These are phyloP conservation scores for Hansenula lynferdii DNA, from an alignment of 1,139 yeast species.

Conservation along the genomic window DNA sequence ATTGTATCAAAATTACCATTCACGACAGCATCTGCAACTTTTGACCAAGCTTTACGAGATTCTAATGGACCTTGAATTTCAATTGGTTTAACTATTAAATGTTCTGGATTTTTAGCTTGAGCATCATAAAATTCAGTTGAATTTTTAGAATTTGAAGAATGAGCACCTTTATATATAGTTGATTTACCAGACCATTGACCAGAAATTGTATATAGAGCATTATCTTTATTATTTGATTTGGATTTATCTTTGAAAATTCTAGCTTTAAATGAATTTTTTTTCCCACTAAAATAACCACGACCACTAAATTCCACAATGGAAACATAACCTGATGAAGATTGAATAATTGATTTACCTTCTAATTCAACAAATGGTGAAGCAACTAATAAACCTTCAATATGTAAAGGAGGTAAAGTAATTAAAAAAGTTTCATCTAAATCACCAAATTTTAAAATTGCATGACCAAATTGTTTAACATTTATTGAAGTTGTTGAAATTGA, in stretches of 20 bases:
- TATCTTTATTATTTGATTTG: constrained; percentile 43
- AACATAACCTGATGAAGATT: constrained; percentile 71
- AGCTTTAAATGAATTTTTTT: constrained; percentile 88
- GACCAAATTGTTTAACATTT: constrained; percentile 88
- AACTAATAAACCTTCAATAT: constrained; percentile 85
- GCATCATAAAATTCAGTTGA: constrained; percentile 71
- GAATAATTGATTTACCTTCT: constrained; percentile 81
- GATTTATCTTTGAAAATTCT: constrained; percentile 56
- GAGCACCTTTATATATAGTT: constrained; percentile 30
- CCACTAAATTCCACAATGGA: constrained; percentile 81
- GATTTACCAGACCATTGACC: constrained; percentile 95
- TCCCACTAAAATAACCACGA: constrained; percentile 94
- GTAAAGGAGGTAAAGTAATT: constrained; percentile 92
- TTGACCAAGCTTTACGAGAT: constrained; percentile 78
- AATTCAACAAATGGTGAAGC: constrained; percentile 90
- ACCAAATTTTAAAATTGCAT: constrained; percentile 65
- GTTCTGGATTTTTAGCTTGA: constrained; percentile 41
- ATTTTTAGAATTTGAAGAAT: constrained; percentile 23
- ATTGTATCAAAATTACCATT: constrained; percentile 70
- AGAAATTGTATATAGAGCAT: constrained; percentile 67
- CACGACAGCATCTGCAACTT: constrained; percentile 84
- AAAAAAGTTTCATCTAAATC: constrained; percentile 64
- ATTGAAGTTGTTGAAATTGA: constrained; percentile 72
- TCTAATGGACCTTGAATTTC: constrained; percentile 74
- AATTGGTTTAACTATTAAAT: constrained; percentile 68